Evolutionary conservation across 495 filamentous ascomycete genomes (phyloP), one percentile per base, ranked within the genome.

Genomic region (Rhypophila decipiens): DNA sequence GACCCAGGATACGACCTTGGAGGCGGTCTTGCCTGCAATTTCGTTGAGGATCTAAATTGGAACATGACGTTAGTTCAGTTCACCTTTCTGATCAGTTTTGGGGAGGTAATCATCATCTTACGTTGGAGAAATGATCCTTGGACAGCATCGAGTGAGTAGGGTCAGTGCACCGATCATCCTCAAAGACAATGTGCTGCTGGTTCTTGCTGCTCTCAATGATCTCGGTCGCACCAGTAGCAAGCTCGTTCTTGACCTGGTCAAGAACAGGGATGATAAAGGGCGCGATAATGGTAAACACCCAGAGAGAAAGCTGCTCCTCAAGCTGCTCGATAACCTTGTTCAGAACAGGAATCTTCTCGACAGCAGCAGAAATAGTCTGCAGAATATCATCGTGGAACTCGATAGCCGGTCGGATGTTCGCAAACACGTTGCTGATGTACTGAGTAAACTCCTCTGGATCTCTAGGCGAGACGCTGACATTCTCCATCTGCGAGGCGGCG

Each of bases 91-190:
- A n/a, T n/a, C n/a, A n/a, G n/a, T n/a, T n/a, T n/a, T n/a, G 18
- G 23, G 12, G 10, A 31, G 23, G 4, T 4, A 13, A 24, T 11
- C 1, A 24, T 20, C 13, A 19, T 54, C 69, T 63, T 61, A 71
- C 68, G 56, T 89, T 88, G 38, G 83, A 83, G 63, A 94, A 95
- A 60, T 95, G 89, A 56, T 95, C 90, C 71, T 96, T 96, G 36
- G 86, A 87, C 17, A 96, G 77, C 90, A 95, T 96, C n/a, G 85
- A 90, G 63, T 96, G 90, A 9, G 90, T 96, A 7, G 90, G 90
- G 58, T 96, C 83, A 18, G 79, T 77, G 41, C 64, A 84, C 31
- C 70, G 37, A 51, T 90, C 82, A 53, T 96, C 82, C n/a, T 84
- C 57, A 65, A 94, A 96, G 22, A 96, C 88, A 44, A 88, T 77